Base-by-base conservation (phyloP, 257 asterid species). In the Ajuga chamaepitys region DNA sequence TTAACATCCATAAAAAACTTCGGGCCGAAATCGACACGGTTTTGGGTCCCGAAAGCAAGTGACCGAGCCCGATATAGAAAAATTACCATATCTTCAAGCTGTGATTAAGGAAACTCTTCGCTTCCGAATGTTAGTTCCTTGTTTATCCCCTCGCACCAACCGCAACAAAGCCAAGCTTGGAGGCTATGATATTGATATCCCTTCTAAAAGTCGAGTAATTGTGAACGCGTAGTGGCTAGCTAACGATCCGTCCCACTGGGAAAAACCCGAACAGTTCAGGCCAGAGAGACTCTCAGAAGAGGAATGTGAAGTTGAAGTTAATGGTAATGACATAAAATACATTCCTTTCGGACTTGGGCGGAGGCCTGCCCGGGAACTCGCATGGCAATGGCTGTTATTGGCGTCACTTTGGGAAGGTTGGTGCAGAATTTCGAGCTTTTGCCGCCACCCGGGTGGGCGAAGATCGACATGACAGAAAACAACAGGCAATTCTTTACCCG, bases 281-380 rank as follows among this genome's bases (percentile, higher is more conserved):
- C 97, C 97, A 5, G 97, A 90, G 65, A 84, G 95, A 47, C 86
- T 90, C 79, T 7, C 88, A 38, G 88, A 90, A 58, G 97, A 90
- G 83, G 97, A 90, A 67, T 65, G 91, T 0, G 77, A 80, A n/a
- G 91, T 88, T 9, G 95, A 90, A 35, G 78, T 87, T 14, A 84
- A 63, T 1, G 96, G 97, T 8, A 90, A 90, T 6, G 91, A 90
- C 71, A 54, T 88, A 20, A 73, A 82, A 52, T 90, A 82, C 47
- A 75, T 88, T 8, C 97, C 96, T 0, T 90, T 90, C 6, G 97
- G 97, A 0, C 88, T 84, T 0, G 97, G 97, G 0, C 75, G 96
- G 74, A 82, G 97, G 70, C 87, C 74, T 90, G 95, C 81, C 97
- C 95, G 0, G 95, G 97, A n/a, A 89, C 87, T 9, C 67, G 83